A percentile compares a stretch with the other conserved stretches of the same genome.
Evolutionary conservation across 2,329 filamentous ascomycete species (phyloP).

Genomic region (Ophiocordyceps camponoti-leonardi): DNA sequence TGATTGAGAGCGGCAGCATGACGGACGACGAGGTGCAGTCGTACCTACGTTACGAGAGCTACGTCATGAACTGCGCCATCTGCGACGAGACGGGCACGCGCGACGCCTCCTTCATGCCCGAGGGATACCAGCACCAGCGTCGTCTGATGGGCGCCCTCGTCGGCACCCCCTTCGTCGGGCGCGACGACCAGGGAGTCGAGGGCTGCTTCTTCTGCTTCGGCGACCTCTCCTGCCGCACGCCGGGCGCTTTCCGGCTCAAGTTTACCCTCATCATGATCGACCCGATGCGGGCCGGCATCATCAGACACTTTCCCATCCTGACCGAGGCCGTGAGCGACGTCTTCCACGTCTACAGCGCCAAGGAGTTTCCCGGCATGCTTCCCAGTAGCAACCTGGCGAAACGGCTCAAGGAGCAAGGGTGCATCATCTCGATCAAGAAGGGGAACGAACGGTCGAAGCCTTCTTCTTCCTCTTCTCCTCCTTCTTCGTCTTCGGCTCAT

Average conservation of each 20-base stretch:
- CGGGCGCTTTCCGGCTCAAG: conserved; percentile 56
- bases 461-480: conserved; percentile 1
- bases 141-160: conserved; percentile 68
- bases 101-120: conserved; percentile 55
- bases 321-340: conserved; percentile 43
- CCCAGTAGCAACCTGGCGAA: conserved; percentile 60
- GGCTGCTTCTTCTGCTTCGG: conserved; percentile 80
- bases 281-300: conserved; percentile 31
- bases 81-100: conserved; percentile 50
- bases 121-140: conserved; percentile 54
- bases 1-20: conserved; percentile 38
- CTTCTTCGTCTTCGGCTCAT: too few species aligned
- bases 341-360: conserved; percentile 71
- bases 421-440: conserved; percentile 75
- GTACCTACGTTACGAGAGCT: conserved; percentile 42
- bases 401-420: conserved; percentile 59
- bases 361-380: conserved; percentile 74
- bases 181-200: conserved; percentile 54
- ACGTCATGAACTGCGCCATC: conserved; percentile 61
- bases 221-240: conserved; percentile 63
- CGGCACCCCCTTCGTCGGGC: conserved; percentile 57
- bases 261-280: conserved; percentile 62
- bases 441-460: conserved; percentile 47
- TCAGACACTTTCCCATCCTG: conserved; percentile 29
- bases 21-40: conserved; percentile 34